These are phyloP conservation scores for Penicillium riverlandense DNA, from an alignment of 495 filamentous ascomycete genomes.

Conservation along the genomic window DNA sequence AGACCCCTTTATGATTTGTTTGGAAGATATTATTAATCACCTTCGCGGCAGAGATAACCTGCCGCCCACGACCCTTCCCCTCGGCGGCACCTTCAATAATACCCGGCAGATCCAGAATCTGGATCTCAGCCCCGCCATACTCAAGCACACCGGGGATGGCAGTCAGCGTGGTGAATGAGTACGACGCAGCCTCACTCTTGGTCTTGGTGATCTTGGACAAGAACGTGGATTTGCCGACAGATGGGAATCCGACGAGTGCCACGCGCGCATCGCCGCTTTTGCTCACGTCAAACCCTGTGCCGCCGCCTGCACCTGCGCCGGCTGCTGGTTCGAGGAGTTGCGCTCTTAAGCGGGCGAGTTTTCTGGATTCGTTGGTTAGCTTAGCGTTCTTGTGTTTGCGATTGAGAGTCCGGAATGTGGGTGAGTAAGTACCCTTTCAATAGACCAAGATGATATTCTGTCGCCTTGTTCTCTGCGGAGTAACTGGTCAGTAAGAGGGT, in stretches of 20 bases:
- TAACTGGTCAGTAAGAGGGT: constrained; percentile 19
- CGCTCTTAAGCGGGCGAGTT: constrained; percentile 90
- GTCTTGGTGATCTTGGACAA: constrained; percentile 99
- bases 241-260: constrained; percentile 94
- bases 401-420: too few species aligned
- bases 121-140: constrained; percentile 97
- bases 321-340: constrained; percentile 90
- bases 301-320: constrained; percentile 62
- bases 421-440: constrained; percentile 71
- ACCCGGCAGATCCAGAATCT: constrained; percentile 95
- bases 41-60: constrained; percentile 98
- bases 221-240: constrained; percentile 98
- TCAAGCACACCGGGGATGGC: constrained; percentile 97
- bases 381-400: neutral
- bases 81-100: constrained; percentile 98
- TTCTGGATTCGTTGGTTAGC: constrained; percentile 45
- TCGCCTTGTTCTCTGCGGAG: constrained; percentile 93
- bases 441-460: constrained; percentile 97
- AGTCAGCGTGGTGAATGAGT: constrained; percentile 96
- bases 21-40: constrained; percentile 13
- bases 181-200: constrained; percentile 91
- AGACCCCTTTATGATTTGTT: neutral
- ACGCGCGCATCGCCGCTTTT: constrained; percentile 97
- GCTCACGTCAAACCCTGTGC: constrained; percentile 89
- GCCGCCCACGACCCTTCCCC: constrained; percentile 90